Conservation (phyloP, 495 filamentous ascomycete species). For the Annulohypoxylon moriforme region DNA sequence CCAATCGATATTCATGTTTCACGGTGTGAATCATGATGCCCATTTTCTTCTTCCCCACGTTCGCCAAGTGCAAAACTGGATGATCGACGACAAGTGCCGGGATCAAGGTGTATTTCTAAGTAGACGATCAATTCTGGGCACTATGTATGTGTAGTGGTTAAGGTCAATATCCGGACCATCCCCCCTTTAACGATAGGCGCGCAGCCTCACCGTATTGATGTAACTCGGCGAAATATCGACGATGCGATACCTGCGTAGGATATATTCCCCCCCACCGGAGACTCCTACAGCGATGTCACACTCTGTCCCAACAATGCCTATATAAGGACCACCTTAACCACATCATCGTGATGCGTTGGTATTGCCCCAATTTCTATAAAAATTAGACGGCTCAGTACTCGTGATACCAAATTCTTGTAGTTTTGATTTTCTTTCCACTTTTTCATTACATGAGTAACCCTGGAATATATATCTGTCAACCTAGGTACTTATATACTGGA, state of each 20-base stretch:
- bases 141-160: conserved; percentile 25
- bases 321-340: background rate
- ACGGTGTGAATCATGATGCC: background rate
- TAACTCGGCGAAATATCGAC: background rate
- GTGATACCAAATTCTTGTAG: too few relatives aligned
- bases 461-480: too few relatives aligned
- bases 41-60: conserved; percentile 3
- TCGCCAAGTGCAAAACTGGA: conserved; percentile 30
- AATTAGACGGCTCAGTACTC: too few relatives aligned
- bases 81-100: conserved; percentile 23
- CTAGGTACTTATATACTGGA: too few relatives aligned
- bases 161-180: conserved; percentile 32
- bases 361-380: background rate
- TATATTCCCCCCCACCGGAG: too few relatives aligned
- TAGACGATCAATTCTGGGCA: conserved; percentile 31
- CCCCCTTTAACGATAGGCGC: conserved; percentile 5
- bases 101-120: conserved; percentile 6
- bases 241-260: background rate
- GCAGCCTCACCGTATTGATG: background rate
- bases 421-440: too few relatives aligned
- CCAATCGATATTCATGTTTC: background rate
- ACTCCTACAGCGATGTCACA: too few relatives aligned
- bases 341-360: background rate
- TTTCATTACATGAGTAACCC: too few relatives aligned
- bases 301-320: background rate